These are phyloP conservation scores for Salvia sclarea DNA, from an alignment of 305 asterid species.

Conservation along the genomic window DNA sequence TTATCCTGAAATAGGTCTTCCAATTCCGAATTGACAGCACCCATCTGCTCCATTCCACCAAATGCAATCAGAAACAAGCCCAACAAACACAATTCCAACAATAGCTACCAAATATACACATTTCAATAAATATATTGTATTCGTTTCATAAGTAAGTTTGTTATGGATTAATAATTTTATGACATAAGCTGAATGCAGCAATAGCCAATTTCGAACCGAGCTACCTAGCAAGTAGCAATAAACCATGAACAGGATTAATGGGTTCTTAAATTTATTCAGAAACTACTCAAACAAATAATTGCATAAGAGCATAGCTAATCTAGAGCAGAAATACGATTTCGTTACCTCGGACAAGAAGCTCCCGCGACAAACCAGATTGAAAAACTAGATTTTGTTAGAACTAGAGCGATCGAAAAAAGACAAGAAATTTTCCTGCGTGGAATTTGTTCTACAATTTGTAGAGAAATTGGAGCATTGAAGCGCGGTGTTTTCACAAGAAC, in stretches of 20 bases:
- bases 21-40: slow-evolving; percentile 53
- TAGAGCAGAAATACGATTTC: background rate
- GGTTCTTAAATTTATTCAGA: background rate
- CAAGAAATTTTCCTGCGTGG: background rate
- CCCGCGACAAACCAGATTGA: slow-evolving; percentile 9
- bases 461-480: slow-evolving; percentile 18
- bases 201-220: background rate
- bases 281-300: background rate
- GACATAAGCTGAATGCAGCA: slow-evolving; percentile 14
- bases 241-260: background rate
- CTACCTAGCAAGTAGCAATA: background rate
- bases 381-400: background rate
- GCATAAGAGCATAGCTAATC: background rate
- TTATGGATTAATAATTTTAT: background rate
- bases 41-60: slow-evolving; percentile 49
- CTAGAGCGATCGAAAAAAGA: background rate
- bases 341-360: slow-evolving; percentile 31
- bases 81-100: background rate
- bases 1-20: slow-evolving; percentile 48
- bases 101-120: background rate
- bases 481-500: slow-evolving; percentile 33
- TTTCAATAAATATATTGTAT: background rate
- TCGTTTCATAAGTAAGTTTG: background rate
- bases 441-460: slow-evolving; percentile 17
- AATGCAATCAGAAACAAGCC: slow-evolving; percentile 12